Evolutionary conservation across 2,329 filamentous ascomycete genomes (phyloP).

Genomic region (Sporothrix brasiliensis): DNA sequence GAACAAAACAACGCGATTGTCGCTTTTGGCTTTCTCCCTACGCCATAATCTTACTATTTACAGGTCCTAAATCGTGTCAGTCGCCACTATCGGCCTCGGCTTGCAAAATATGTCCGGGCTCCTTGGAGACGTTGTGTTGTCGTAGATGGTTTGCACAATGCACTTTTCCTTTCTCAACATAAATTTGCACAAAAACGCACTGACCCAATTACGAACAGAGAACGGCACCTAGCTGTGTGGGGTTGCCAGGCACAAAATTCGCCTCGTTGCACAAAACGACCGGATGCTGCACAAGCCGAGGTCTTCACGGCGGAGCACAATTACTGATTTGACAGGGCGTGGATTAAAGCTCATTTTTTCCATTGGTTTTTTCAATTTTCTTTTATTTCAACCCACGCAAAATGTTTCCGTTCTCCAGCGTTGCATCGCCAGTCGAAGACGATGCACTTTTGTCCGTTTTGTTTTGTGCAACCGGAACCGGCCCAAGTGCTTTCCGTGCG

Average conservation of each 20-base stretch:
- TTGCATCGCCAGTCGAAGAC: slow-evolving; percentile 1
- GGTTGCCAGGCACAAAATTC: background rate
- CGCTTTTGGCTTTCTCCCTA: background rate
- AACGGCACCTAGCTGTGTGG: background rate
- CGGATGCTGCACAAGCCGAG: slow-evolving; percentile 22
- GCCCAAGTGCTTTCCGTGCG: background rate
- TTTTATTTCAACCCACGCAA: background rate
- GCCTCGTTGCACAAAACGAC: background rate
- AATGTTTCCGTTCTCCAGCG: background rate
- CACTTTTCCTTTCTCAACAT: background rate
- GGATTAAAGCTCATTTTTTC: background rate
- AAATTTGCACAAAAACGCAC: slow-evolving; percentile 17
- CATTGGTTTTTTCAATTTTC: no score
- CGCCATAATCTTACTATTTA: no score
- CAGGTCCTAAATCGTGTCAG: no score
- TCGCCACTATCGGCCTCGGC: slow-evolving; percentile 10
- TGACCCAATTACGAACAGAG: background rate
- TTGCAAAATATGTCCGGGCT: background rate
- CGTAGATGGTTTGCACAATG: background rate
- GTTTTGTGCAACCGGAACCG: background rate
- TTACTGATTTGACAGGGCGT: background rate
- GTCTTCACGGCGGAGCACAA: background rate
- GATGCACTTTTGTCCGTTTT: background rate
- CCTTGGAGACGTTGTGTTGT: background rate
- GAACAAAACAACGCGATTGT: background rate